phyloP scores from a whole-genome alignment of 768 basidiomycete species.

The Terana coerulea region DNA sequence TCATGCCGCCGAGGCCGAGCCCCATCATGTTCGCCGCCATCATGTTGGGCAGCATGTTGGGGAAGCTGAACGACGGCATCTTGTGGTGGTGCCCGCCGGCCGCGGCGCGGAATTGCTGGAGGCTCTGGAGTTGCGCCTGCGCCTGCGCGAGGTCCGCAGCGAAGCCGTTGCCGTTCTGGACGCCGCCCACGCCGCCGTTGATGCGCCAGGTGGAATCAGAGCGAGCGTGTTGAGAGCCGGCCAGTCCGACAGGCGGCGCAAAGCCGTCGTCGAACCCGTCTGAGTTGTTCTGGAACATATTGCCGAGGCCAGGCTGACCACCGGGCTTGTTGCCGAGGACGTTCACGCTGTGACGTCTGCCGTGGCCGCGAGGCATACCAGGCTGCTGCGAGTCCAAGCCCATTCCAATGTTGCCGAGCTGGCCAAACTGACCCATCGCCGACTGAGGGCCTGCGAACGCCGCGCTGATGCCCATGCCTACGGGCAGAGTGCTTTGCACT shows the following conservation, averaged over 20 bases:
- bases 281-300: slow-evolving; percentile 46
- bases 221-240: slow-evolving; percentile 49
- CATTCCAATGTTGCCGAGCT: slow-evolving; percentile 43
- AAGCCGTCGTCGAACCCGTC: slow-evolving; percentile 85
- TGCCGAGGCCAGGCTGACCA: slow-evolving; percentile 43
- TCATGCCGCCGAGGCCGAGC: slow-evolving; percentile 75
- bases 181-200: slow-evolving; percentile 72
- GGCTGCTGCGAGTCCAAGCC: slow-evolving; percentile 61
- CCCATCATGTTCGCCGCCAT: slow-evolving; percentile 98
- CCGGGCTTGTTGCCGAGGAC: slow-evolving; percentile 79
- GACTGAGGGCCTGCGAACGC: slow-evolving; percentile 44
- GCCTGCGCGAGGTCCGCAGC: slow-evolving; percentile 91
- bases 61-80: slow-evolving; percentile 97
- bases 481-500: slow-evolving; percentile 81
- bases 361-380: slow-evolving; percentile 78
- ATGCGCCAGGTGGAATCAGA: slow-evolving; percentile 88
- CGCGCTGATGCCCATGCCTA: slow-evolving; percentile 40
- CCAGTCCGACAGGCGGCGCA: slow-evolving; percentile 50
- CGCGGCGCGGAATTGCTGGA: slow-evolving; percentile 96
- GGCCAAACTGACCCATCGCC: slow-evolving; percentile 68
- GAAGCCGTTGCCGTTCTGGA: slow-evolving; percentile 55
- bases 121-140: slow-evolving; percentile 91
- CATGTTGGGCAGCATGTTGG: slow-evolving; percentile 96
- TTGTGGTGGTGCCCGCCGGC: slow-evolving; percentile 93
- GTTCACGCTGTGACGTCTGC: slow-evolving; percentile 87